Percentiles rank a stretch among this genome's conserved stretches.
Conservation (phyloP, 2,329 filamentous ascomycete genomes). For the Helotiales sp. region DNA sequence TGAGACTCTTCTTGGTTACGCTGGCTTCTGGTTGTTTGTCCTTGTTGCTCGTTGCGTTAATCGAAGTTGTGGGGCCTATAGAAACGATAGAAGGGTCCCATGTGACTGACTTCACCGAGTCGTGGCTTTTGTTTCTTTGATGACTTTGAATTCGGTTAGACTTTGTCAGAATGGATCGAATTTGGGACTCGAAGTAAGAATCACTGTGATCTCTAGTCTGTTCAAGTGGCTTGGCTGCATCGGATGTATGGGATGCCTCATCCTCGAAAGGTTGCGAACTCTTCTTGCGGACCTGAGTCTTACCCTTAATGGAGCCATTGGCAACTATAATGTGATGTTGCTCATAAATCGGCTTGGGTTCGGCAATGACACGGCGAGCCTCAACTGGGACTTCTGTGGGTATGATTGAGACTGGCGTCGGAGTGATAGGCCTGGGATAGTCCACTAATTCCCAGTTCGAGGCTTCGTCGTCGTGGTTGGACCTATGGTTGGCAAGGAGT, state of each 20-base stretch:
- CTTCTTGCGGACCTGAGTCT: too few relatives aligned
- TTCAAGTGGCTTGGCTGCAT: background rate
- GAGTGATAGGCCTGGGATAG: background rate
- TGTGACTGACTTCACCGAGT: slow-evolving; percentile 24
- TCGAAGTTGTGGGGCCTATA: slow-evolving; percentile 11
- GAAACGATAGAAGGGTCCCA: slow-evolving; percentile 28
- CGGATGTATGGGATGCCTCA: background rate
- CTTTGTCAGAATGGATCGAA: slow-evolving; percentile 14
- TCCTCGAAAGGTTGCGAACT: background rate
- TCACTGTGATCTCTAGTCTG: slow-evolving; percentile 1
- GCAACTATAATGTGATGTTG: background rate
- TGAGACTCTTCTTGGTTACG: background rate
- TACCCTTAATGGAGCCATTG: background rate
- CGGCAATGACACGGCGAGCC: background rate
- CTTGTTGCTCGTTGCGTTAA: background rate
- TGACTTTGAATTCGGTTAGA: background rate
- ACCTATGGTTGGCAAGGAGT: background rate
- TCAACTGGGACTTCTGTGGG: background rate
- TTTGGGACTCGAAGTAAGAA: slow-evolving; percentile 14
- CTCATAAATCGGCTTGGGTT: background rate
- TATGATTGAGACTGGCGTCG: background rate
- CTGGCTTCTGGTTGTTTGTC: background rate
- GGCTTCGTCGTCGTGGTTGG: background rate
- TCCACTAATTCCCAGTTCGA: background rate
- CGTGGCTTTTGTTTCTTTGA: slow-evolving; percentile 1